Evolutionary conservation across 2,329 filamentous ascomycete genomes (phyloP), one percentile per base, ranked within the genome.

Genomic region (Biscogniauxia mediterranea): DNA sequence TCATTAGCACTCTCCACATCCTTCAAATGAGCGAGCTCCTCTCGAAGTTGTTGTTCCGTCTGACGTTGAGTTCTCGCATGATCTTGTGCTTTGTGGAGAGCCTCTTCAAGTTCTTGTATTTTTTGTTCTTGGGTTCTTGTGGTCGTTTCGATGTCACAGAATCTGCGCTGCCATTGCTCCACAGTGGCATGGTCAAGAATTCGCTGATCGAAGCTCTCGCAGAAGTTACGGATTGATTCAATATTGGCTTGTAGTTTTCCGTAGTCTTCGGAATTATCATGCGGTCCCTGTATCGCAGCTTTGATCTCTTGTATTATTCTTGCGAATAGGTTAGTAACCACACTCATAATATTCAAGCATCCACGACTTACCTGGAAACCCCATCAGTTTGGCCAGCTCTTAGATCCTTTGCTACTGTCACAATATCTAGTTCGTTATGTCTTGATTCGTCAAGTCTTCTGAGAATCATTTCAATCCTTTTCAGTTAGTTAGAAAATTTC

Each of bases 401-500:
- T 21, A 73, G 25, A 5, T n/a, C 61, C 25, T 68, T 57, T 1
- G 62, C 49, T 21, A 70, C 54, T 3, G 57, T 26, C 13, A 54
- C 52, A n/a, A 56, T 54, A 32, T 63, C 63, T 19, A 53, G 19
- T 13, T 54, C 50, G 26, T 32, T 60, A 19, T 49, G 56, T 55
- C 59, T 63, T 3, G 51, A 51, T 17, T 63, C 62, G 49, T 69
- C 61, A 9, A 72, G 17, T 4, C 51, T 51, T 32, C 61, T 53
- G 1, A 66, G 46, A 11, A 72, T 57, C 15, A 57, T 57, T 38
- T 69, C 55, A n/a, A 70, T 65, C 21, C 70, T 73, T 59, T 2
- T 38, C 2, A 7, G 49, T 13, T 32, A 1, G 65, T 65, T 59
- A 66, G 60, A 42, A 46, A 38, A n/a, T 52, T 42, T 15, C n/a